Evolutionary conservation across 163 green algal genomes (phyloP), one percentile per base, ranked within the genome.

Genomic region (Chlamydomonas reinhardtii): DNA sequence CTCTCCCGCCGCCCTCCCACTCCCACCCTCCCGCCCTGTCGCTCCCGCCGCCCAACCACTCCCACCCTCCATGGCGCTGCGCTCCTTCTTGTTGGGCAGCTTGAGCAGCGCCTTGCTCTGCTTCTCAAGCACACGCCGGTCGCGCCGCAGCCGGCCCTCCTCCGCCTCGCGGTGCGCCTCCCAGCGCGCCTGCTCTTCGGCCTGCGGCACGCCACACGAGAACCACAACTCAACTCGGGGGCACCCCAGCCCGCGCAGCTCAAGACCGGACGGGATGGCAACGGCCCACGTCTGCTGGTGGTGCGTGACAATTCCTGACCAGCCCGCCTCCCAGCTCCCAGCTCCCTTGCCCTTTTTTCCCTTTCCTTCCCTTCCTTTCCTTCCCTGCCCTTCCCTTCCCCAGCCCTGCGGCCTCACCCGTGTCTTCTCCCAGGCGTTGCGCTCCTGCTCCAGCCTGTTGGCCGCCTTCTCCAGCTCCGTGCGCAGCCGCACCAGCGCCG

Each of bases 11-110:
- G 8, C 39, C 39, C 39, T 14, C 39, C 5, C 39, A 8, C 39
- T 48, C 39, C 39, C 48, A 14, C 48, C 14, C 48, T 56, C 12
- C 48, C 12, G 14, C 48, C 12, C 12, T 56, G 11, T 54, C 43
- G 8, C 48, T 56, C 48, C 19, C 48, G 14, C 11, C 48, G 43
- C 43, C 56, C 56, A 9, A 24, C 56, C 17, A 5, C 37, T 0
- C 77, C 37, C 69, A 87, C 82, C 90, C 73, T 96, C 93, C 64
- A 95, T 84, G 22, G 92, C 91, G 22, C 59, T 84, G 9, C 94
- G 89, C 87, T 97, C 94, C 90, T 97, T 97, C 81, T 94, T 95
- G 69, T 70, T 95, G 35, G 94, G 94, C 74, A 97, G 82, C 86
- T 94, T 94, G 43, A 95, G 88, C 71, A 96, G 74, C 15, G 93